A percentile compares a stretch with the other conserved stretches of the same genome.
Conservation (phyloP, 768 basidiomycete species). For the Strobilomyces echinocephalus region DNA sequence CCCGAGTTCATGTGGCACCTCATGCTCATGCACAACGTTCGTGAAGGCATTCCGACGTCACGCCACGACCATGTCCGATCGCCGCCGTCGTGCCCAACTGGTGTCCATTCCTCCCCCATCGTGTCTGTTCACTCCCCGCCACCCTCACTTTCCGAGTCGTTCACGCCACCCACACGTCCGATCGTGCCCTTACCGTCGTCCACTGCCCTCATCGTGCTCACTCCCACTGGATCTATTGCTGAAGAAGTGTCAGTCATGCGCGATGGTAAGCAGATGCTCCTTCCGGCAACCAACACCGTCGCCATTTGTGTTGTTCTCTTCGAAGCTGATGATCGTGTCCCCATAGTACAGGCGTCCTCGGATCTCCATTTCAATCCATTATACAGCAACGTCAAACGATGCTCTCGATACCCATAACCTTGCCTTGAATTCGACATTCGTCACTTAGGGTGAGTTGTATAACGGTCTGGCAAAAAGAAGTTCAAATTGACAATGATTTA, state of each 20-base stretch:
- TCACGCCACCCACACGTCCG: too few relatives aligned
- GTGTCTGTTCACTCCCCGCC: too few relatives aligned
- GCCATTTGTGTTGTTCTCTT: conserved; percentile 51
- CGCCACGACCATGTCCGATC: too few relatives aligned
- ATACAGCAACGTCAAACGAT: conserved; percentile 44
- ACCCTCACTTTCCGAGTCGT: too few relatives aligned
- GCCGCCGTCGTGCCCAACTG: too few relatives aligned
- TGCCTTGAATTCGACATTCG: conserved; percentile 42
- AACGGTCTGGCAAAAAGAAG: conserved; percentile 40
- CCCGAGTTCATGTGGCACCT: too few relatives aligned
- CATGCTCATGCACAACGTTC: too few relatives aligned
- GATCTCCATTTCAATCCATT: conserved; percentile 47
- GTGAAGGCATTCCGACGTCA: too few relatives aligned
- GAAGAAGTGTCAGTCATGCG: conserved; percentile 52
- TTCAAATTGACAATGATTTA: conserved; percentile 45
- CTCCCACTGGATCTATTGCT: too few relatives aligned
- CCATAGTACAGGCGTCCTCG: conserved; percentile 44
- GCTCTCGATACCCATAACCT: conserved; percentile 44
- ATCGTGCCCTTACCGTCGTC: too few relatives aligned
- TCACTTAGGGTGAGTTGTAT: conserved; percentile 38
- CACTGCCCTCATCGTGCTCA: too few relatives aligned
- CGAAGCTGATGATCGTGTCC: conserved; percentile 49
- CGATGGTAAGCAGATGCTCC: conserved; percentile 42
- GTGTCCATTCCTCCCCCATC: too few relatives aligned
- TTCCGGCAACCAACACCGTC: conserved; percentile 50